These are phyloP conservation scores for Termitomyces sp. DNA, from an alignment of 768 basidiomycete genomes.

Conservation along the genomic window DNA sequence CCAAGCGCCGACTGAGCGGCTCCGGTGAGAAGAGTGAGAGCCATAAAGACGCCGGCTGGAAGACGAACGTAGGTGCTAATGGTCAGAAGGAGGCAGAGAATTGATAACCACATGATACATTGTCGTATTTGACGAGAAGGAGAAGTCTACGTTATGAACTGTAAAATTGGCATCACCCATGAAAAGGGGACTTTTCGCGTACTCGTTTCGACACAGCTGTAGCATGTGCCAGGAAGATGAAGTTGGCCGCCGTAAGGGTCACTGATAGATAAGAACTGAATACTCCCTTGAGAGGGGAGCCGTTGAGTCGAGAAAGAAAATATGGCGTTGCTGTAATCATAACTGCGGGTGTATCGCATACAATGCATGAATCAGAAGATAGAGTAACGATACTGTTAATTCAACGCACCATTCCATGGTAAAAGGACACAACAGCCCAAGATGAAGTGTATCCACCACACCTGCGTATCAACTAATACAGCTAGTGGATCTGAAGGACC, in stretches of 20 bases:
- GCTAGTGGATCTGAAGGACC: conserved; percentile 20
- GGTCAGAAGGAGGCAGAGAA: conserved; percentile 55
- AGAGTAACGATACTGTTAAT: neutral
- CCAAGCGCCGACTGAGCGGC: conserved; percentile 57
- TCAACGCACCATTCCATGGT: conserved; percentile 78
- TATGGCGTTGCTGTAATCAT: conserved; percentile 84
- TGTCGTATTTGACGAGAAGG: conserved; percentile 51
- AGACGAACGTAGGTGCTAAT: conserved; percentile 61
- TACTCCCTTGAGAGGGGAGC: conserved; percentile 48
- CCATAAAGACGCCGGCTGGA: conserved; percentile 53
- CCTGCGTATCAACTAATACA: conserved; percentile 23
- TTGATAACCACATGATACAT: conserved; percentile 42
- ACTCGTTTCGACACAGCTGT: conserved; percentile 67
- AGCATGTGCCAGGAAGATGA: conserved; percentile 69
- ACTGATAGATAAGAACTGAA: conserved; percentile 66
- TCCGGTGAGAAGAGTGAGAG: conserved; percentile 62
- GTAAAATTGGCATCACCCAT: neutral
- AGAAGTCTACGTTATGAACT: conserved; percentile 39
- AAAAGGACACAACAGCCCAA: conserved; percentile 66
- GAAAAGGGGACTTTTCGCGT: conserved; percentile 14
- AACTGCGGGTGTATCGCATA: conserved; percentile 35
- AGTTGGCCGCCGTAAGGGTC: conserved; percentile 57
- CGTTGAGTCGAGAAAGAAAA: conserved; percentile 64
- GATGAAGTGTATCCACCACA: conserved; percentile 57
- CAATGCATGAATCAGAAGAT: neutral